A percentile compares a stretch with the other conserved stretches of the same genome.
Conservation (phyloP, 768 basidiomycete genomes). For the Leccinum longicurvipes region DNA sequence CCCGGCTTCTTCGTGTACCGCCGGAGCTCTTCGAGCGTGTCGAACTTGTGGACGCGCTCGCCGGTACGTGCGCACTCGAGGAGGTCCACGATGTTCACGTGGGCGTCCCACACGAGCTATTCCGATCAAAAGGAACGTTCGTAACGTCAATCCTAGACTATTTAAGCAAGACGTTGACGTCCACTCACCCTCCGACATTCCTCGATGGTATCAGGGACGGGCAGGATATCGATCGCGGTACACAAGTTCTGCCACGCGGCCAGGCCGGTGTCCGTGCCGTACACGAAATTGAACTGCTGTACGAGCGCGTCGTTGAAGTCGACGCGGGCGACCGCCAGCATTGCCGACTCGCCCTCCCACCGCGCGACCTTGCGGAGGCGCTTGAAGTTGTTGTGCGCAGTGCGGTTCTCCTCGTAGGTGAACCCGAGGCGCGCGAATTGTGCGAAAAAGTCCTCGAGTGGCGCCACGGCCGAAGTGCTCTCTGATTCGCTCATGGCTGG, state of each 20-base stretch:
- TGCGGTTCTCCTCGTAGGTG: conserved; percentile 6
- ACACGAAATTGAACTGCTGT: conserved; percentile 24
- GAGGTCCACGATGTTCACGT: conserved; percentile 37
- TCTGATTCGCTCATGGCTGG: not conserved
- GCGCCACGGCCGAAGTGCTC: conserved; percentile 4
- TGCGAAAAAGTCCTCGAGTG: conserved; percentile 27
- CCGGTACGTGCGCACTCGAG: conserved; percentile 18
- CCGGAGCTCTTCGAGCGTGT: conserved; percentile 22
- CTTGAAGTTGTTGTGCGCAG: conserved; percentile 22
- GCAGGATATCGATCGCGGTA: conserved; percentile 15
- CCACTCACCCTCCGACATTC: conserved; percentile 18
- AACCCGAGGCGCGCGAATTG: conserved; percentile 15
- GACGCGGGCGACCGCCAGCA: not conserved
- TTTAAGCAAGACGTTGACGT: not conserved
- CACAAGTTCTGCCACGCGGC: conserved; percentile 27
- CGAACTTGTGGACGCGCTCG: conserved; percentile 21
- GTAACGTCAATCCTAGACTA: not conserved
- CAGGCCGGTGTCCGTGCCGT: conserved; percentile 18
- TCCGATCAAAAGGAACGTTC: not conserved
- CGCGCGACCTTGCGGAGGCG: conserved; percentile 5
- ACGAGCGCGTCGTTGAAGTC: conserved; percentile 21
- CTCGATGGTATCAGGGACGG: conserved; percentile 16
- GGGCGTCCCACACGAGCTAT: conserved; percentile 24
- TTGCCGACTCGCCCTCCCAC: not conserved
- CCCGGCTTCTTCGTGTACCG: conserved; percentile 18